These are phyloP conservation scores for Ascochyta lentis DNA, from an alignment of 2,329 filamentous ascomycete species.

Conservation along the genomic window DNA sequence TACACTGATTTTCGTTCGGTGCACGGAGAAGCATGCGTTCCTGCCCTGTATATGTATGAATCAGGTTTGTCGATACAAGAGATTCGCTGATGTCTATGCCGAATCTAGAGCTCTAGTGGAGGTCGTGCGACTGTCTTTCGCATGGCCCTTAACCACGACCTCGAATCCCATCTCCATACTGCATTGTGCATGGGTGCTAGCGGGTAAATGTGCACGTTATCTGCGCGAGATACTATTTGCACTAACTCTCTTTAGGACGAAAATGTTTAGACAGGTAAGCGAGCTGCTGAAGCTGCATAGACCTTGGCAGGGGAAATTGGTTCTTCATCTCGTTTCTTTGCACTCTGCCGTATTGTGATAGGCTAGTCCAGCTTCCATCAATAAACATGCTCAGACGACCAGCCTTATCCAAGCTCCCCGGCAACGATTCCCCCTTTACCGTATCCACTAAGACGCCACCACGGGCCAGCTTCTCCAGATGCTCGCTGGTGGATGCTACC, in stretches of 20 bases:
- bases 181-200: constrained; percentile 11
- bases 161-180: neutral
- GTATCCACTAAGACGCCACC: constrained; percentile 31
- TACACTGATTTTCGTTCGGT: neutral
- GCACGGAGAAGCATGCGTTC: neutral
- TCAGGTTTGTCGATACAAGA: neutral
- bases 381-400: constrained; percentile 38
- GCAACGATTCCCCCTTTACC: constrained; percentile 40
- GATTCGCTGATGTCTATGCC: neutral
- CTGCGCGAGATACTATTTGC: constrained; percentile 23
- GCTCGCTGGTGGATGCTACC: constrained; percentile 37
- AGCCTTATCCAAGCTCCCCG: constrained; percentile 31
- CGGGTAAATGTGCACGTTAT: constrained; percentile 20
- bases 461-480: constrained; percentile 34
- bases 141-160: neutral
- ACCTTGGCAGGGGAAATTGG: constrained; percentile 40
- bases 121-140: neutral
- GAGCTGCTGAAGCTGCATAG: constrained; percentile 40
- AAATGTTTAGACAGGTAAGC: constrained; percentile 28
- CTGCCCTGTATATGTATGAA: no score
- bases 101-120: neutral
- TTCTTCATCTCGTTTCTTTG: constrained; percentile 43
- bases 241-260: constrained; percentile 20
- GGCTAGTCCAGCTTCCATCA: constrained; percentile 32
- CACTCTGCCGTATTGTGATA: constrained; percentile 30